Evolutionary conservation across 2,329 filamentous ascomycete species (phyloP).

Genomic region (Paecilomyces niveus): DNA sequence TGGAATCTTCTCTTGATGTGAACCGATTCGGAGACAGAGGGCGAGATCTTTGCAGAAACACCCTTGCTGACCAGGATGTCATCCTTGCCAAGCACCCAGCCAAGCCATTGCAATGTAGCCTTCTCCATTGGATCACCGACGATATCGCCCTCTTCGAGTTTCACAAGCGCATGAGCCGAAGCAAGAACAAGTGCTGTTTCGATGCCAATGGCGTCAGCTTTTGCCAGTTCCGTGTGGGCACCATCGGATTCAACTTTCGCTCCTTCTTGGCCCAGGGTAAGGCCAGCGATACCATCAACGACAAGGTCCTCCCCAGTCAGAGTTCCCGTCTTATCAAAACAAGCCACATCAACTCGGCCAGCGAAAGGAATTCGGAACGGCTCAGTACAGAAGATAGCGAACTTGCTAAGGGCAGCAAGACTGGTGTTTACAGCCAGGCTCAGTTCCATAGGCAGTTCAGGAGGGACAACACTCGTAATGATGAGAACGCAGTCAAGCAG

Average conservation of each 20-base stretch:
- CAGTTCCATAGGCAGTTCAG: conserved; percentile 95
- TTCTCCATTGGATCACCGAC: conserved; percentile 99
- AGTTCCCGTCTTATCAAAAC: conserved; percentile 98
- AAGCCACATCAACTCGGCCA: conserved; percentile 89
- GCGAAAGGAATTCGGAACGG: conserved; percentile 97
- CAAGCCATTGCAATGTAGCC: conserved; percentile 79
- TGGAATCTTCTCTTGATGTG: conserved; percentile 97
- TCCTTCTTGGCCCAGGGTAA: conserved; percentile 63
- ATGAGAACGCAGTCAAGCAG: conserved; percentile 96
- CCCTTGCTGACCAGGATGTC: conserved; percentile 69
- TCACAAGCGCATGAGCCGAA: conserved; percentile 90
- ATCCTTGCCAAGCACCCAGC: conserved; percentile 87
- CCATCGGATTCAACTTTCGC: conserved; percentile 68
- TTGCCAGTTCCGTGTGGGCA: conserved; percentile 70
- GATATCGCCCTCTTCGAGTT: conserved; percentile 91
- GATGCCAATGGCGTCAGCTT: conserved; percentile 62
- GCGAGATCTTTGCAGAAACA: conserved; percentile 31
- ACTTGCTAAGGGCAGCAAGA: conserved; percentile 87
- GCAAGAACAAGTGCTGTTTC: conserved; percentile 90
- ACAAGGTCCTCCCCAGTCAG: conserved; percentile 94
- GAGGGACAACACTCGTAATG: conserved; percentile 95
- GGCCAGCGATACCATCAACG: conserved; percentile 90
- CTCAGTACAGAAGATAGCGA: conserved; percentile 97
- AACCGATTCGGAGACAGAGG: conserved; percentile 59
- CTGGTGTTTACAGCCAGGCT: conserved; percentile 97